These are phyloP conservation scores for Ophiostoma tasmaniense DNA, from an alignment of 2,329 filamentous ascomycete species.

Conservation along the genomic window DNA sequence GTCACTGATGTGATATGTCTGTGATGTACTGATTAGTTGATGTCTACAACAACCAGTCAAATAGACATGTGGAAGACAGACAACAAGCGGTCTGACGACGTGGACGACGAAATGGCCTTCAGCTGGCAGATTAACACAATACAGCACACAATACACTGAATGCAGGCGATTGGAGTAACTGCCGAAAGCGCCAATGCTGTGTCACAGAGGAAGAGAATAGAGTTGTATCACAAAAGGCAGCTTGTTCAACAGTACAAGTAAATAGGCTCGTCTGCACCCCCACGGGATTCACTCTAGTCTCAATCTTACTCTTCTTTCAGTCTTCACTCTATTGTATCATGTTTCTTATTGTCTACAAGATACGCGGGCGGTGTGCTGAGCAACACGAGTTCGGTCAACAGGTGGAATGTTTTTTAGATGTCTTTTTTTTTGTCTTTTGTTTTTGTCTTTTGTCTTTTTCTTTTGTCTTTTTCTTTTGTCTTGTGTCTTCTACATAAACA, in stretches of 20 bases:
- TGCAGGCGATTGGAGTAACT: neutral
- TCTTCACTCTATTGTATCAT: too few species aligned
- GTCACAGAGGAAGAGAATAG: neutral
- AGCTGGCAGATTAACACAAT: neutral
- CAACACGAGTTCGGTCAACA: neutral
- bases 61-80: neutral
- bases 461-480: too few species aligned
- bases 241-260: too few species aligned
- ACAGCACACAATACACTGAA: neutral
- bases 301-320: neutral
- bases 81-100: constrained; percentile 1
- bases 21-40: neutral
- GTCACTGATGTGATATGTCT: too few species aligned
- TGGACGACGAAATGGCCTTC: neutral
- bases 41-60: neutral
- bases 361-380: neutral
- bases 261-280: neutral
- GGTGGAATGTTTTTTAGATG: neutral
- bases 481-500: too few species aligned
- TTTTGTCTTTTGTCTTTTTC: neutral
- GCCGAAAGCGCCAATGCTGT: neutral
- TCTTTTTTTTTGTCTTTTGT: neutral
- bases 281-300: neutral
- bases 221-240: neutral
- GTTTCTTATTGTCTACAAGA: neutral